Percentiles rank a stretch among this genome's conserved stretches.
These are phyloP conservation scores for Delitschia confertaspora DNA, from an alignment of 495 filamentous ascomycete genomes.

Conservation along the genomic window DNA sequence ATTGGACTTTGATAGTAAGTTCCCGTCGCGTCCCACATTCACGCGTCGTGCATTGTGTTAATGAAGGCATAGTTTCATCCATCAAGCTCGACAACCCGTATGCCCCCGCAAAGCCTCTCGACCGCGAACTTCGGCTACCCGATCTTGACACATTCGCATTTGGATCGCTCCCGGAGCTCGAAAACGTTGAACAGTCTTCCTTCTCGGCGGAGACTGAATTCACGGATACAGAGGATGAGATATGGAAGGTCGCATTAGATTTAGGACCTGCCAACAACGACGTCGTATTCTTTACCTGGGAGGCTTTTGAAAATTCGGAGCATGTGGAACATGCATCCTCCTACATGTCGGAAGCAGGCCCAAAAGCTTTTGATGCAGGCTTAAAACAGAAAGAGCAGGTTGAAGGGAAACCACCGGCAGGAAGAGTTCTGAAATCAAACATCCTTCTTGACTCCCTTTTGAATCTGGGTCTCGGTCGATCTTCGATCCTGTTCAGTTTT, in stretches of 20 bases:
- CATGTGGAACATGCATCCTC: constrained; percentile 41
- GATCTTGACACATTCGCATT: constrained; percentile 29
- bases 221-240: constrained; percentile 17
- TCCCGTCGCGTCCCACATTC: constrained; percentile 5
- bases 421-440: constrained; percentile 30
- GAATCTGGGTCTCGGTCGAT: constrained; percentile 68
- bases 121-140: constrained; percentile 27
- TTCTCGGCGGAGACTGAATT: constrained; percentile 13
- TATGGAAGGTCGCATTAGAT: constrained; percentile 28
- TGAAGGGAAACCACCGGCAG: background rate
- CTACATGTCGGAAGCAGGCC: constrained; percentile 72
- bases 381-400: constrained; percentile 15
- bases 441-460: constrained; percentile 55
- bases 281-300: constrained; percentile 49
- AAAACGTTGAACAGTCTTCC: constrained; percentile 18
- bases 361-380: constrained; percentile 61
- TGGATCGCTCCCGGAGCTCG: constrained; percentile 24
- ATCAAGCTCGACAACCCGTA: constrained; percentile 32
- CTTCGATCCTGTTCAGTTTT: constrained; percentile 70
- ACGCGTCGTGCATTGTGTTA: constrained; percentile 21
- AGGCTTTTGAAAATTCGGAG: constrained; percentile 47
- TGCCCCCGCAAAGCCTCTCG: constrained; percentile 27
- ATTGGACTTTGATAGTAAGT: constrained; percentile 27
- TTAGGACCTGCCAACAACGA: constrained; percentile 43
- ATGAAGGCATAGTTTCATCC: constrained; percentile 19